phyloP scores from a whole-genome alignment of 768 basidiomycete species.

The Boletellus emodensis region DNA sequence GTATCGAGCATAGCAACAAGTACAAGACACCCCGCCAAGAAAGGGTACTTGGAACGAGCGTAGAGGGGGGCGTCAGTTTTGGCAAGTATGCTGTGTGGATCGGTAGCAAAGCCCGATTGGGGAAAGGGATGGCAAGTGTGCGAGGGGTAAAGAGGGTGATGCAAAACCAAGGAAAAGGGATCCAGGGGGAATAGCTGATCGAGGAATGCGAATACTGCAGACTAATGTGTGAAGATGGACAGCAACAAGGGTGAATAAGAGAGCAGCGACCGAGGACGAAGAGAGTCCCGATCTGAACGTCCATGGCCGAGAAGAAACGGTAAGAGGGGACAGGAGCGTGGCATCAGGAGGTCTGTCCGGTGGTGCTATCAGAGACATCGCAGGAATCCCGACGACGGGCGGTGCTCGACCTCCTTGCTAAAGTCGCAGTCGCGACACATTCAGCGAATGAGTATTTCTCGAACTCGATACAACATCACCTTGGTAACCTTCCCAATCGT shows the following conservation, averaged over 20 bases:
- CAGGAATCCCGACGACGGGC: constrained; percentile 10
- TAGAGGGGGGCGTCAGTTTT: constrained; percentile 25
- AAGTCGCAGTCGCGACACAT: constrained; percentile 12
- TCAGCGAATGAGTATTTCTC: constrained; percentile 16
- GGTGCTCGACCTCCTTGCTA: constrained; percentile 17
- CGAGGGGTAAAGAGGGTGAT: constrained; percentile 20
- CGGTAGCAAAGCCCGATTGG: constrained; percentile 12
- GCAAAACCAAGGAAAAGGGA: constrained; percentile 22
- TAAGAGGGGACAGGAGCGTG: constrained; percentile 1
- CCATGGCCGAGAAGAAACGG: constrained; percentile 14
- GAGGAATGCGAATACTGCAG: constrained; percentile 24
- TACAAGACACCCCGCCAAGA: constrained; percentile 30
- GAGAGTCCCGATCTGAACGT: constrained; percentile 18
- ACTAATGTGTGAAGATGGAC: constrained; percentile 24
- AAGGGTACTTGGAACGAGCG: constrained; percentile 28
- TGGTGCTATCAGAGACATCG: constrained; percentile 21
- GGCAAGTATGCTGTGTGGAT: constrained; percentile 22
- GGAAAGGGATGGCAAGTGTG: constrained; percentile 14
- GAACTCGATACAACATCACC: constrained; percentile 28
- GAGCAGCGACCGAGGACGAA: constrained; percentile 13
- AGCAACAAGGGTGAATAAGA: constrained; percentile 21
- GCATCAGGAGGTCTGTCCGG: constrained; percentile 6
- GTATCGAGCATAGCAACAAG: constrained; percentile 33
- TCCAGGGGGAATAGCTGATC: constrained; percentile 17
- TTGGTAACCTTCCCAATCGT: constrained; percentile 15